These are phyloP conservation scores for Claviceps monticola DNA, from an alignment of 2,329 filamentous ascomycete genomes.

Conservation along the genomic window DNA sequence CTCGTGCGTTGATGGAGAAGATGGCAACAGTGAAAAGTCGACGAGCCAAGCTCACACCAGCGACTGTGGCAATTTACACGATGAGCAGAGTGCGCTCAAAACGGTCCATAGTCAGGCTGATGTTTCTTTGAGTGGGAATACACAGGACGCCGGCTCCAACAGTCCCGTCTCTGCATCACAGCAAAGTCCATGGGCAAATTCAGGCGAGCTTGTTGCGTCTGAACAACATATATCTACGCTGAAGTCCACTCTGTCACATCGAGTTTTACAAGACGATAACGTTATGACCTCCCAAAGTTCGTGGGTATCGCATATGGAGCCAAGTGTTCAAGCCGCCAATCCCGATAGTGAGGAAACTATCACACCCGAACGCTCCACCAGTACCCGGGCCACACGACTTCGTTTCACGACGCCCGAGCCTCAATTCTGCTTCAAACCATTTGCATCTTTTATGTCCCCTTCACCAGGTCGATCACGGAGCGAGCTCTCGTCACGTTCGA, in stretches of 20 bases:
- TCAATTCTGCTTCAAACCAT: slow-evolving; percentile 35
- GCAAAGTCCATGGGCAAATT: slow-evolving; percentile 8
- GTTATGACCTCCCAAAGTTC: slow-evolving; percentile 9
- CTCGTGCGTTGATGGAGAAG: background rate
- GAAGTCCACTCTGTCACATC: too few relatives aligned
- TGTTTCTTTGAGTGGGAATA: background rate
- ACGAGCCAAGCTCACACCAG: background rate
- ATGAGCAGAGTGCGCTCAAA: background rate
- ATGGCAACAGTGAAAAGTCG: background rate
- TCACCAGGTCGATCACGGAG: slow-evolving; percentile 25
- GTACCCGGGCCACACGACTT: background rate
- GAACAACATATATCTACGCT: background rate
- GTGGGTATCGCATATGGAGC: slow-evolving; percentile 6
- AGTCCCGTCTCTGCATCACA: slow-evolving; percentile 2
- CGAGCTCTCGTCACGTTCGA: background rate
- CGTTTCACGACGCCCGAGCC: slow-evolving; percentile 30
- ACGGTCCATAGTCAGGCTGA: background rate
- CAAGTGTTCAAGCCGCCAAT: background rate
- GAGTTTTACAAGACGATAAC: background rate
- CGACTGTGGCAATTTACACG: background rate
- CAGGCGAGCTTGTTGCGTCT: slow-evolving; percentile 1
- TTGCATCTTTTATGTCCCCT: slow-evolving; percentile 37
- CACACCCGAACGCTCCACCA: background rate
- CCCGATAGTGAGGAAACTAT: background rate
- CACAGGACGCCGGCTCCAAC: background rate